phyloP scores from a whole-genome alignment of 768 basidiomycete genomes.

The Termitomyces bulborhizus region DNA sequence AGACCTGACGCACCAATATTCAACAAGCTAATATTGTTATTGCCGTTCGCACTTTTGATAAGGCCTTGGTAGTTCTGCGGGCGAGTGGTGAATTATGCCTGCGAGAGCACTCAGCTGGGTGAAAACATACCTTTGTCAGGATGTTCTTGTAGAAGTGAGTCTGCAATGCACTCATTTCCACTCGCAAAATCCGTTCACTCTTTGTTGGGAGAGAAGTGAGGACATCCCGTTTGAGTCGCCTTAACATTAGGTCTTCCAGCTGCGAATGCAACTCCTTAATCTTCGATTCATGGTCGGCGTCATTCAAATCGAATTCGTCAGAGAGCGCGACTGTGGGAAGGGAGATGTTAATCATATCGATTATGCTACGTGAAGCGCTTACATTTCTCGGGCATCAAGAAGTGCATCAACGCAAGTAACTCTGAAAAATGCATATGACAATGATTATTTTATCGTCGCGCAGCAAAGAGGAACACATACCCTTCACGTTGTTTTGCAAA shows the following conservation, averaged over 20 bases:
- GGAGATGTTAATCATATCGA: slow-evolving; percentile 1
- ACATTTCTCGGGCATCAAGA: slow-evolving; percentile 99
- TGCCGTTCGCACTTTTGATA: slow-evolving; percentile 83
- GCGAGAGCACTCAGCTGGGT: neutral
- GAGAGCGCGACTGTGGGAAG: slow-evolving; percentile 68
- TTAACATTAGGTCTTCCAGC: slow-evolving; percentile 89
- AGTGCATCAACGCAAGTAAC: slow-evolving; percentile 95
- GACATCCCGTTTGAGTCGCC: slow-evolving; percentile 93
- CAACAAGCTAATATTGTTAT: slow-evolving; percentile 88
- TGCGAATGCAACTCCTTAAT: slow-evolving; percentile 95
- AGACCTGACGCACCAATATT: slow-evolving; percentile 66
- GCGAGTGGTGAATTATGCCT: neutral
- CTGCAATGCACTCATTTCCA: slow-evolving; percentile 96
- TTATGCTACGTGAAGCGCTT: slow-evolving; percentile 19
- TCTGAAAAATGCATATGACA: slow-evolving; percentile 40
- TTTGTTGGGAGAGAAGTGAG: slow-evolving; percentile 95
- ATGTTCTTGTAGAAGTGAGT: slow-evolving; percentile 99
- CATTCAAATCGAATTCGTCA: slow-evolving; percentile 92
- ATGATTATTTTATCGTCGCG: too few species aligned
- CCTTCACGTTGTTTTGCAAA: slow-evolving; percentile 98
- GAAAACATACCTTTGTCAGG: slow-evolving; percentile 63
- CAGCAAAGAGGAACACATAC: slow-evolving; percentile 31
- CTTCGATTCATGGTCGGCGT: slow-evolving; percentile 88
- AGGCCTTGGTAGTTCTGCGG: slow-evolving; percentile 87
- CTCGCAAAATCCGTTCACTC: slow-evolving; percentile 94